These are phyloP conservation scores for Fusarium sp. DNA, from an alignment of 2,329 filamentous ascomycete species.

Conservation along the genomic window DNA sequence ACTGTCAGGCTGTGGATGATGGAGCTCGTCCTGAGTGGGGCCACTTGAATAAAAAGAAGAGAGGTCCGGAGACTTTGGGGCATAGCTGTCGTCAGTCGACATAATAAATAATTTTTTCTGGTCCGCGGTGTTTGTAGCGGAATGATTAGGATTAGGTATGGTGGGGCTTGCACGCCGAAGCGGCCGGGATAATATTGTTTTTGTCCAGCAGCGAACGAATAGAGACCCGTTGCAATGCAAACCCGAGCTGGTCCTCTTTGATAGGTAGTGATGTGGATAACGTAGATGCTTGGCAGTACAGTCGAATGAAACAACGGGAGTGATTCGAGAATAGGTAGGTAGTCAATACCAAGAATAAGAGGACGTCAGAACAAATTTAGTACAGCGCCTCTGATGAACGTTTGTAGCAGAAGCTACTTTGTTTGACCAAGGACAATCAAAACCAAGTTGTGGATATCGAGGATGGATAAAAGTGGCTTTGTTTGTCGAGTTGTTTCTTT, in stretches of 20 bases:
- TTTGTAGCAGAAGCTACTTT: background rate
- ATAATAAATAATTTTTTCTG: conserved; percentile 47
- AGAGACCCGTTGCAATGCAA: conserved; percentile 4
- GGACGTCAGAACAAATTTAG: conserved; percentile 5
- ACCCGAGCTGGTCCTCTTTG: conserved; percentile 16
- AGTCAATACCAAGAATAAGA: conserved; percentile 5
- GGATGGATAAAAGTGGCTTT: background rate
- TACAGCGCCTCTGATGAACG: conserved; percentile 1
- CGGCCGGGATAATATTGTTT: conserved; percentile 24
- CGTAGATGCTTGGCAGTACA: conserved; percentile 23
- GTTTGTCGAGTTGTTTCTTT: conserved; percentile 14
- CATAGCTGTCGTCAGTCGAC: conserved; percentile 65
- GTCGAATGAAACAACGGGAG: conserved; percentile 22
- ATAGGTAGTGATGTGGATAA: conserved; percentile 10
- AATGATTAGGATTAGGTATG: conserved; percentile 27
- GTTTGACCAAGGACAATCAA: background rate
- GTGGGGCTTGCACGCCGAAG: conserved; percentile 38
- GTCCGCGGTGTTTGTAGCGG: conserved; percentile 22
- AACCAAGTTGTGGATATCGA: background rate
- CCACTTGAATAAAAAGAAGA: conserved; percentile 63
- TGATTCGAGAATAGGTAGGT: background rate
- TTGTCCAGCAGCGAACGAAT: conserved; percentile 24
- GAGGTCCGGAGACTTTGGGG: conserved; percentile 68
- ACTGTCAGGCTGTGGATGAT: conserved; percentile 46
- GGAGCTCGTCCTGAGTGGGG: conserved; percentile 50